These are phyloP conservation scores for Aphanomyces astaci DNA, from an alignment of 352 stramenopile genomes.

Conservation along the genomic window DNA sequence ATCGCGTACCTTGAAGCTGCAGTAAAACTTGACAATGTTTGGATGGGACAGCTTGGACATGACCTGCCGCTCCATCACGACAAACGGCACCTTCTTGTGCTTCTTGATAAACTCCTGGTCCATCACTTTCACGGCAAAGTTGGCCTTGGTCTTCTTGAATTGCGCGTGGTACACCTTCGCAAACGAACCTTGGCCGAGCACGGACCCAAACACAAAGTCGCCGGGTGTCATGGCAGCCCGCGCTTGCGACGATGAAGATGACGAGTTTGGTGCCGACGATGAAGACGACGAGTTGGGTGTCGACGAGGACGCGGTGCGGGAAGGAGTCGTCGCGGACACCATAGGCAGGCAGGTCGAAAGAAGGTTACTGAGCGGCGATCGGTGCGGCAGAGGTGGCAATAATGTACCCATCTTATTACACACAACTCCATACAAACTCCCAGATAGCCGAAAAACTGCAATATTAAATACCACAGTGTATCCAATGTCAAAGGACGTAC, in stretches of 20 bases:
- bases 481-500: neutral
- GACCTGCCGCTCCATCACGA: conserved; percentile 88
- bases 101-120: conserved; percentile 87
- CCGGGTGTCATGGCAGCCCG: conserved; percentile 32
- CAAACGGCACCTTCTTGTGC: conserved; percentile 88
- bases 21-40: conserved; percentile 85
- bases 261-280: neutral
- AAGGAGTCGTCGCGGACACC: neutral
- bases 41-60: conserved; percentile 85
- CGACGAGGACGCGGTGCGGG: neutral
- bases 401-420: neutral
- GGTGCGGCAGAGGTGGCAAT: neutral
- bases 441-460: neutral
- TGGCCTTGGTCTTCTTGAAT: conserved; percentile 79
- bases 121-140: conserved; percentile 90
- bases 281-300: neutral
- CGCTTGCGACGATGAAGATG: neutral
- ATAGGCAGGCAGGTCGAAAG: neutral
- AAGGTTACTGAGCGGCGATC: neutral
- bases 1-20: conserved; percentile 72
- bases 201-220: conserved; percentile 86
- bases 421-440: neutral
- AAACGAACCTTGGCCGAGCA: conserved; percentile 82
- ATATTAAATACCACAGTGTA: too few species aligned
- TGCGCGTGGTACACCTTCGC: conserved; percentile 68